These are phyloP conservation scores for Scenedesmus sp. DNA, from an alignment of 163 green algal genomes.

Conservation along the genomic window DNA sequence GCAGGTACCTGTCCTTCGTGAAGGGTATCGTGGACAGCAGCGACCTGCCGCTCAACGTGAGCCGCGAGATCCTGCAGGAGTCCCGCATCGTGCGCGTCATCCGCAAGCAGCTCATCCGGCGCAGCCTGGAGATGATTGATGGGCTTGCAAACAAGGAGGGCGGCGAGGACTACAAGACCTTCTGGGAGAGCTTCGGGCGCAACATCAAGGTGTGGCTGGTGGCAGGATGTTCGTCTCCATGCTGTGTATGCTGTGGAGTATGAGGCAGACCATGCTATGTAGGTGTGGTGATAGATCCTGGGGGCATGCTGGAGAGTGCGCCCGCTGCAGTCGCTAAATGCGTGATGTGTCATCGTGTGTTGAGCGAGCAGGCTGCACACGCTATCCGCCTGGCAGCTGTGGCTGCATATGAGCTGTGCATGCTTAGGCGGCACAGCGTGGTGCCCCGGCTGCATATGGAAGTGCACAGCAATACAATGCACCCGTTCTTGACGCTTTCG, in stretches of 20 bases:
- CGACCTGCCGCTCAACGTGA: conserved; percentile 99
- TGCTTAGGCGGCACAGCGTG: too few relatives aligned
- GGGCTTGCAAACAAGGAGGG: conserved; percentile 85
- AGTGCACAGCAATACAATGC: background rate
- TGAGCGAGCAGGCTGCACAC: too few relatives aligned
- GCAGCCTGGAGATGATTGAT: conserved; percentile 93
- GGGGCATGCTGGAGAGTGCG: too few relatives aligned
- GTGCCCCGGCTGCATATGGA: too few relatives aligned
- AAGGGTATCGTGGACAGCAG: conserved; percentile 91
- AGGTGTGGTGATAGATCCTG: too few relatives aligned
- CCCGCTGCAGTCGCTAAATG: too few relatives aligned
- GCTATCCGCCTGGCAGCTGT: too few relatives aligned
- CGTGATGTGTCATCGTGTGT: too few relatives aligned
- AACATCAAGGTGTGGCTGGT: conserved; percentile 83
- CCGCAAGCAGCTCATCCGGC: conserved; percentile 89
- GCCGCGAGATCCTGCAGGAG: conserved; percentile 98
- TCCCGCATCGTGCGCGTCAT: conserved; percentile 94
- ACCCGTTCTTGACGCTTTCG: background rate
- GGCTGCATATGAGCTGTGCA: too few relatives aligned
- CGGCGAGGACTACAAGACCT: conserved; percentile 90
- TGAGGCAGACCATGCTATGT: too few relatives aligned
- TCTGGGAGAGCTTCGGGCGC: conserved; percentile 95
- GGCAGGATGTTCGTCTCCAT: too few relatives aligned
- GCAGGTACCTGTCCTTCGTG: conserved; percentile 50
- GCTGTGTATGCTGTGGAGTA: too few relatives aligned